Evolutionary conservation across 1,284 basidiomycete genomes (phyloP).

Genomic region (Tremellales sp.): DNA sequence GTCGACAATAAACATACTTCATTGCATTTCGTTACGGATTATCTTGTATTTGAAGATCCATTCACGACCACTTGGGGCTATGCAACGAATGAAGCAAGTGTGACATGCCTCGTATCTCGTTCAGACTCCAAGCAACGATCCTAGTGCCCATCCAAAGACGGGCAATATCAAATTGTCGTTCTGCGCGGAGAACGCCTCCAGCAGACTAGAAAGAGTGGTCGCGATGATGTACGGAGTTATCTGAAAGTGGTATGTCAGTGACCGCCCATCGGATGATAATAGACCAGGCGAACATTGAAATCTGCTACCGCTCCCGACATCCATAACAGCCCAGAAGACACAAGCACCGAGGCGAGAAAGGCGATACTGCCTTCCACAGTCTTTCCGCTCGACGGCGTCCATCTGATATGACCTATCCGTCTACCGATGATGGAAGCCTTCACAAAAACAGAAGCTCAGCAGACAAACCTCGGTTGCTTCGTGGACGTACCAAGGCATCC

Average conservation of each 20-base stretch:
- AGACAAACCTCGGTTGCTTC: background rate
- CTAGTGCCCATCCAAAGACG: conserved; percentile 71
- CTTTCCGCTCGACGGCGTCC: conserved; percentile 79
- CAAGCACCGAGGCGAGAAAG: conserved; percentile 69
- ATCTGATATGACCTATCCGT: conserved; percentile 69
- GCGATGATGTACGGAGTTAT: conserved; percentile 39
- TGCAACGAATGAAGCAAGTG: too few species aligned
- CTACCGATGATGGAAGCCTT: conserved; percentile 90
- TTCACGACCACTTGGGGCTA: too few species aligned
- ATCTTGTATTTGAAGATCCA: too few species aligned
- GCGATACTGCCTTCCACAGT: conserved; percentile 88
- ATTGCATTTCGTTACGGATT: too few species aligned
- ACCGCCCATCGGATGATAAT: background rate
- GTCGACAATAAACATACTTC: background rate
- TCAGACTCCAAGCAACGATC: conserved; percentile 40
- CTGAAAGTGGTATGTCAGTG: conserved; percentile 7
- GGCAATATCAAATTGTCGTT: conserved; percentile 92
- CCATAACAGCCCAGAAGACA: conserved; percentile 66
- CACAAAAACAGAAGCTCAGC: background rate
- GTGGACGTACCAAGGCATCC: conserved; percentile 72
- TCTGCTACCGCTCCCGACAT: conserved; percentile 62
- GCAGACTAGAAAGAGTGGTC: conserved; percentile 61
- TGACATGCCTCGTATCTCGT: too few species aligned
- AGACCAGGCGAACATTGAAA: conserved; percentile 65
- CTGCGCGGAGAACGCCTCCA: conserved; percentile 85